These are phyloP conservation scores for Acacia crassicarpa DNA, from an alignment of 306 rosid genomes.

Conservation along the genomic window DNA sequence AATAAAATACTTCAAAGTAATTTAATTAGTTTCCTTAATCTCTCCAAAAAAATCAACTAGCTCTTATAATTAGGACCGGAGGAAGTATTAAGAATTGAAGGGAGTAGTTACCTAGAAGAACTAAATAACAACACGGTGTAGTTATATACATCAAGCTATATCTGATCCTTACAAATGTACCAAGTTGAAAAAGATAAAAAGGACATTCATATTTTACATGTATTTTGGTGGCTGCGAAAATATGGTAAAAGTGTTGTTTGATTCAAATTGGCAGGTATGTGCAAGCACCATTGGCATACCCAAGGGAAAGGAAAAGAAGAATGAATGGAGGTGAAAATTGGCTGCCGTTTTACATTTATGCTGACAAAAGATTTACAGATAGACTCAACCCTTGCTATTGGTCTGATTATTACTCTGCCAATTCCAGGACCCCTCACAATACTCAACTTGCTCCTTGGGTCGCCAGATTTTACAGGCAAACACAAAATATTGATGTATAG, in stretches of 20 bases:
- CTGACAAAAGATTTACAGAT: conserved; percentile 53
- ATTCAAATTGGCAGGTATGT: conserved; percentile 60
- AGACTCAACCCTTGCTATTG: conserved; percentile 69
- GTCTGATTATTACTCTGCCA: conserved; percentile 74
- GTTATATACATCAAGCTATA: background rate
- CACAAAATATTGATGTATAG: conserved; percentile 24
- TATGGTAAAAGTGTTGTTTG: background rate
- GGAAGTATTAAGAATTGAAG: too few relatives aligned
- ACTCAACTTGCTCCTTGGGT: conserved; percentile 96
- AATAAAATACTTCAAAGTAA: too few relatives aligned
- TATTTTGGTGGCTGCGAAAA: background rate
- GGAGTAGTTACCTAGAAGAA: background rate
- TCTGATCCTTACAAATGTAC: background rate
- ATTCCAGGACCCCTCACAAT: conserved; percentile 61
- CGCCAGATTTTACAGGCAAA: conserved; percentile 63
- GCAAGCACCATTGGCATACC: conserved; percentile 90
- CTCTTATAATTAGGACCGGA: too few relatives aligned
- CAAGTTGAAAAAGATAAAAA: background rate
- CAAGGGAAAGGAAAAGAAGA: conserved; percentile 80
- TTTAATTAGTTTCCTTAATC: too few relatives aligned
- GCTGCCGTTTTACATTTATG: conserved; percentile 82
- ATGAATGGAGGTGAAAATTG: conserved; percentile 90
- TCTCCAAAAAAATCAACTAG: too few relatives aligned
- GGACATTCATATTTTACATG: background rate
- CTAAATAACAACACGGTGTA: background rate